A percentile compares a stretch with the other conserved stretches of the same genome.
These are phyloP conservation scores for Groenewaldozyma sp. DNA, from an alignment of 1,139 yeast genomes.

Conservation along the genomic window DNA sequence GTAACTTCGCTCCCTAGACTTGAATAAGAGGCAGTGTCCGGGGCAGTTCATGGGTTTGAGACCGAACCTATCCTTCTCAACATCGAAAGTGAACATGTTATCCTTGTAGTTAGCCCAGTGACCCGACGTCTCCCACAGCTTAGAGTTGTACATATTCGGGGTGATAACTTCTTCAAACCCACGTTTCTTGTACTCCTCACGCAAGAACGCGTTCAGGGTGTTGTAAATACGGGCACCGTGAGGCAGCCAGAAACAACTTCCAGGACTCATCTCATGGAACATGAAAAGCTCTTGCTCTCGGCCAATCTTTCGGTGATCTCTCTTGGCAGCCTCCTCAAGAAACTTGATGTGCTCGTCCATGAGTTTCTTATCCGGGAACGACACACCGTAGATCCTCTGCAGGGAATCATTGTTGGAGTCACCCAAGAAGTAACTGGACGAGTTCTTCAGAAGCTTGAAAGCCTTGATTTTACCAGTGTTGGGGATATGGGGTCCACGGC, in stretches of 20 bases:
- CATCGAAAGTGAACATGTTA: conserved; percentile 94
- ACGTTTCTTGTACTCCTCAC: conserved; percentile 76
- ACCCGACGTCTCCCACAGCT: conserved; percentile 96
- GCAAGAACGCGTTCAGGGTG: conserved; percentile 65
- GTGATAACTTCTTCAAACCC: conserved; percentile 97
- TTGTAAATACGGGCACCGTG: conserved; percentile 96
- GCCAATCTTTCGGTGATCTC: conserved; percentile 97
- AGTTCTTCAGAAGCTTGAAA: conserved; percentile 87
- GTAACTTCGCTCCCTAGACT: conserved; percentile 81
- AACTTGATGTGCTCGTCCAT: conserved; percentile 95
- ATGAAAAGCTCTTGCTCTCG: conserved; percentile 91
- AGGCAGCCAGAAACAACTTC: conserved; percentile 94
- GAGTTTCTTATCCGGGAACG: conserved; percentile 96
- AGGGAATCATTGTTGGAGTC: conserved; percentile 87
- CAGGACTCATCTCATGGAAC: conserved; percentile 96
- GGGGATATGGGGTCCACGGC: conserved; percentile 98
- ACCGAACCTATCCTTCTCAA: conserved; percentile 77
- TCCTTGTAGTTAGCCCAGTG: conserved; percentile 98
- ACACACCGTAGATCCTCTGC: conserved; percentile 96
- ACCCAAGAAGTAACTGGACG: conserved; percentile 94
- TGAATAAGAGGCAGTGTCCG: conserved; percentile 88
- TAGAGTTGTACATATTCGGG: conserved; percentile 93
- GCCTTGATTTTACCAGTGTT: conserved; percentile 96
- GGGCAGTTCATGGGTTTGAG: conserved; percentile 99
- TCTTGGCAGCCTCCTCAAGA: conserved; percentile 90